Evolutionary conservation across 2,329 filamentous ascomycete species (phyloP), one percentile per base, ranked within the genome.

Genomic region (Diaporthe longicolla): DNA sequence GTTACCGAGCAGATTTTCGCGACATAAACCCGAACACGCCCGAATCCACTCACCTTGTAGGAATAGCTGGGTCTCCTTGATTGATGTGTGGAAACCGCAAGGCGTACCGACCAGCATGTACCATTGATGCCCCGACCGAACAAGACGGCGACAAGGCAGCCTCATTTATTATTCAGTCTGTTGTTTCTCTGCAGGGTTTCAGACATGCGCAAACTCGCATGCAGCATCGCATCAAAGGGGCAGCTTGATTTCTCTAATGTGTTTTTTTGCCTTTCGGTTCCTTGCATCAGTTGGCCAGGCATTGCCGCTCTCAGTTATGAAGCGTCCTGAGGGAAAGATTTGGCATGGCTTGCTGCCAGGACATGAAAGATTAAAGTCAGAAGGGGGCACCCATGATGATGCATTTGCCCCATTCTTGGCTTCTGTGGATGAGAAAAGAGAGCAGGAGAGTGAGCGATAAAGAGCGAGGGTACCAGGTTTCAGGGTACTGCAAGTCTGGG

Each of bases 81-180:
- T 6, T 15, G 8, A 29, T 54, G 48, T 54, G 63, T 68, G 52
- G 48, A 37, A 40, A 54, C 15, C n/a, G 19, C 4, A 17, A 35
- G 63, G 48, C 29, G 48, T 68, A 54, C 63, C 63, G 40, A 68
- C 15, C 32, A 68, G 63, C 63, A 54, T 68, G 63, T 68, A 54
- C 32, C 32, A 68, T n/a, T 32, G 17, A 68, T 40, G 15, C 21
- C 29, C 37, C n/a, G 48, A 26, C 48, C 48, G 29, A 40, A 21
- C 24, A 26, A 40, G 29, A n/a, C 48, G 63, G 63, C 32, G 24
- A 17, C 48, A 26, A 15, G 63, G 35, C 32, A 32, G 32, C 32
- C 32, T 15, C 21, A 54, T 54, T 21, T 15, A 54, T 21, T 15
- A 54, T 40, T 54, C 32, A 8, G 32, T 29, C n/a, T 68, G 45